These are phyloP conservation scores for Pyricularia sp. DNA, from an alignment of 2,329 filamentous ascomycete species.

Conservation along the genomic window DNA sequence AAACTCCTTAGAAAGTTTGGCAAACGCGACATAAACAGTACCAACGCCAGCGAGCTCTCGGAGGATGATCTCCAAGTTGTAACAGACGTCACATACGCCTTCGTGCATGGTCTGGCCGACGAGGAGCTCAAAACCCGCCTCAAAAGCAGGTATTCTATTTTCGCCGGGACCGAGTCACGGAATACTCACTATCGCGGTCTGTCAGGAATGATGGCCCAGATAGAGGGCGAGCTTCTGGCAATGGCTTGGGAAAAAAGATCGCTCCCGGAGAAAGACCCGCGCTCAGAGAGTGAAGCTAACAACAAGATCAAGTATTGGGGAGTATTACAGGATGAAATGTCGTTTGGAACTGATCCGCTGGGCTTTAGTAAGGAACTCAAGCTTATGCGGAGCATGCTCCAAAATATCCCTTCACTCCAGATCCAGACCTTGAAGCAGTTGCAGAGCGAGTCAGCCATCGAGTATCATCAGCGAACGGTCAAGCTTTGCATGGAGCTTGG, in stretches of 20 bases:
- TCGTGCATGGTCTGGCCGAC: constrained; percentile 44
- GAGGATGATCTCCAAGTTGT: constrained; percentile 36
- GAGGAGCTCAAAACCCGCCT: constrained; percentile 34
- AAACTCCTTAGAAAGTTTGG: constrained; percentile 37
- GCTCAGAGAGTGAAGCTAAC: constrained; percentile 25
- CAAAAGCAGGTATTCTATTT: constrained; percentile 10
- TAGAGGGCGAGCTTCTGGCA: constrained; percentile 46
- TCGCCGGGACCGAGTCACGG: neutral
- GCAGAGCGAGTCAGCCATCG: constrained; percentile 37
- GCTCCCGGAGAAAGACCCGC: constrained; percentile 23
- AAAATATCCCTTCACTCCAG: constrained; percentile 41
- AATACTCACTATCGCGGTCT: constrained; percentile 31
- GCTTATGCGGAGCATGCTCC: constrained; percentile 34
- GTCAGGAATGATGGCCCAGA: constrained; percentile 40
- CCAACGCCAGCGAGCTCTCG: constrained; percentile 33
- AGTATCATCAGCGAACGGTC: constrained; percentile 38
- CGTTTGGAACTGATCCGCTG: constrained; percentile 36
- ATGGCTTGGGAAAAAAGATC: constrained; percentile 33
- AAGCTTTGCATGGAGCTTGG: constrained; percentile 27
- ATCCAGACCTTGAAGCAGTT: constrained; percentile 43
- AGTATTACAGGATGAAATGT: constrained; percentile 26
- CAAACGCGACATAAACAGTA: constrained; percentile 39
- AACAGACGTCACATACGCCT: constrained; percentile 41
- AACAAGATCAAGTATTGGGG: constrained; percentile 35
- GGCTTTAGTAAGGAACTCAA: constrained; percentile 45